phyloP scores from a whole-genome alignment of 2,329 filamentous ascomycete genomes.

The Pseudofabraea citricarpa region DNA sequence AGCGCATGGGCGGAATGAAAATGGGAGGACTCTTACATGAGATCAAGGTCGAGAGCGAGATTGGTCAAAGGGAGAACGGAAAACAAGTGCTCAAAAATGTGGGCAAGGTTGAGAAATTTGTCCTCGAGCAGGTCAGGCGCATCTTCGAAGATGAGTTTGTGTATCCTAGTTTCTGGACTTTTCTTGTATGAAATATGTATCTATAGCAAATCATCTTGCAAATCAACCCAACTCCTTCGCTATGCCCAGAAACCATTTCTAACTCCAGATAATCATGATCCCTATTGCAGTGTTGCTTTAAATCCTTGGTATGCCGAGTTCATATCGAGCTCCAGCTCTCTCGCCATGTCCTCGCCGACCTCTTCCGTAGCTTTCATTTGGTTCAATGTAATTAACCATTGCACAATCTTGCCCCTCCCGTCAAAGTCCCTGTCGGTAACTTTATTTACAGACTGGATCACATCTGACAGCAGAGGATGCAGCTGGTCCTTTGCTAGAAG shows the following conservation, averaged over 20 bases:
- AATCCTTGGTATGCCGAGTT: conserved; percentile 93
- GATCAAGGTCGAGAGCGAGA: conserved; percentile 95
- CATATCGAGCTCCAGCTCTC: conserved; percentile 89
- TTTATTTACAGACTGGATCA: conserved; percentile 96
- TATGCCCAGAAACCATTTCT: conserved; percentile 10
- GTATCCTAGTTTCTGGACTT: conserved; percentile 98
- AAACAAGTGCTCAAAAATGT: conserved; percentile 98
- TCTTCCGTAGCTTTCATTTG: conserved; percentile 97
- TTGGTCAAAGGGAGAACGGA: conserved; percentile 83
- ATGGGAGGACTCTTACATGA: conserved; percentile 82
- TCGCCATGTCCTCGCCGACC: conserved; percentile 77
- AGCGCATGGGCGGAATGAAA: conserved; percentile 29
- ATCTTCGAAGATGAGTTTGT: conserved; percentile 99
- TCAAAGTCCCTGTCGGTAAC: conserved; percentile 96
- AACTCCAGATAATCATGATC: not conserved
- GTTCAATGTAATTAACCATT: conserved; percentile 96
- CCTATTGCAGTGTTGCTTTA: conserved; percentile 46
- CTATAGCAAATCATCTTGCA: not conserved
- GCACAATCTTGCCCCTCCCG: conserved; percentile 92
- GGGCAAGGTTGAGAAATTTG: conserved; percentile 96
- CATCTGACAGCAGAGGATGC: conserved; percentile 90
- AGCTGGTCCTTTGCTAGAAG: conserved; percentile 92
- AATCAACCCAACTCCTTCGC: conserved; percentile 12
- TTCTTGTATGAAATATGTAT: conserved; percentile 59
- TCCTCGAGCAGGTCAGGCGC: conserved; percentile 89